Conservation (phyloP, 148 eudicot genomes). For the Rhododendron vialii region DNA sequence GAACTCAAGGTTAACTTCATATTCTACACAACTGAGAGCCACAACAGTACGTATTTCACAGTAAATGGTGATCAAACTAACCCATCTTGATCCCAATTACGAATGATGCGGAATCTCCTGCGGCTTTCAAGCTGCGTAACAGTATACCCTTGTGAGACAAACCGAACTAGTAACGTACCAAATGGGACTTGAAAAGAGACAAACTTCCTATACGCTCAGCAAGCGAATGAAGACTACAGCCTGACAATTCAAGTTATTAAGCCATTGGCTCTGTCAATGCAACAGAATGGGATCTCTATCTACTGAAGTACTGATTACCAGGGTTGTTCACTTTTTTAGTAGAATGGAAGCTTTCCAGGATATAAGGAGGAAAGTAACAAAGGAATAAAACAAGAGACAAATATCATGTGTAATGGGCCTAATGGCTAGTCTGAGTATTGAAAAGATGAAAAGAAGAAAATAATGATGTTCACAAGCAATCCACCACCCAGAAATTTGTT, state of each 20-base stretch:
- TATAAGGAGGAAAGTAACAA: not conserved
- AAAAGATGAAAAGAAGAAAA: not conserved
- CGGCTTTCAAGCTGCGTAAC: conserved; percentile 83
- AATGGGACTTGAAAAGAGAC: not conserved
- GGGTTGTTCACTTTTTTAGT: not conserved
- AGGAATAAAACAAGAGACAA: not conserved
- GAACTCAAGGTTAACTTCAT: not conserved
- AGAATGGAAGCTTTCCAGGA: not conserved
- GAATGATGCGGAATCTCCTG: conserved; percentile 77
- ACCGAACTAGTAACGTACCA: not conserved
- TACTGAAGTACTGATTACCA: not conserved
- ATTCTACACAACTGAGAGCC: not conserved
- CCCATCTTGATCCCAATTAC: conserved; percentile 98
- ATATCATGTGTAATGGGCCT: not conserved
- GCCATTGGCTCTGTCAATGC: not conserved
- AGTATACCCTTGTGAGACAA: conserved; percentile 7
- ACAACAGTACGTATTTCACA: not conserved
- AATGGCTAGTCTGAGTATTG: not conserved
- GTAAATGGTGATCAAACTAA: conserved; percentile 27
- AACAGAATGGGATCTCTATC: not conserved
- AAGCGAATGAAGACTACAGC: not conserved
- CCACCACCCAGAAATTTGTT: not conserved
- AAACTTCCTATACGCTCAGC: not conserved
- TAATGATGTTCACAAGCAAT: not conserved
- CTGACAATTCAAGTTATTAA: not conserved